phyloP scores from a whole-genome alignment of 2,329 filamentous ascomycete species.

The Xylaria sp. region DNA sequence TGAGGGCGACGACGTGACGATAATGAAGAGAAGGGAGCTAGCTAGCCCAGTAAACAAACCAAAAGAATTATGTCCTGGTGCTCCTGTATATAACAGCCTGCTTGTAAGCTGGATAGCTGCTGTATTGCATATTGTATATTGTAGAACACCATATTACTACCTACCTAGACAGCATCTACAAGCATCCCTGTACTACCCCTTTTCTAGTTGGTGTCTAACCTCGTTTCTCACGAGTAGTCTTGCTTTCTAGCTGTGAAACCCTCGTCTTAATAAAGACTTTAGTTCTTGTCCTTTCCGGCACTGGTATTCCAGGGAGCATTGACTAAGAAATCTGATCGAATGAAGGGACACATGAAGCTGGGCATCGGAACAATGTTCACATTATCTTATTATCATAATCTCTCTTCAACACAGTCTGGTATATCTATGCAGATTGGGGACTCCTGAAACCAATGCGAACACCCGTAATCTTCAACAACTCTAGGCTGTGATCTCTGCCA shows the following conservation, averaged over 20 bases:
- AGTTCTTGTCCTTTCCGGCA: neutral
- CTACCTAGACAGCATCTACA: neutral
- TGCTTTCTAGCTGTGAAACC: neutral
- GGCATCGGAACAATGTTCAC: neutral
- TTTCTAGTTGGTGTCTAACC: neutral
- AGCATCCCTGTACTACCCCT: slow-evolving; percentile 18
- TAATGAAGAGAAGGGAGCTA: neutral
- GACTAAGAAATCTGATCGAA: neutral
- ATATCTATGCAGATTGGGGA: neutral
- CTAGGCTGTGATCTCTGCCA: neutral
- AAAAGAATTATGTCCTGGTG: neutral
- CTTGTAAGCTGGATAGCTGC: slow-evolving; percentile 13
- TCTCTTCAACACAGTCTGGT: neutral
- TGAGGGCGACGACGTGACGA: slow-evolving; percentile 35
- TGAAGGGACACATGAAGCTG: neutral
- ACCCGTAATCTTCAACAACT: neutral
- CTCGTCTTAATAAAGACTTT: neutral
- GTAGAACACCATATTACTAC: slow-evolving; percentile 31
- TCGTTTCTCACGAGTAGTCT: neutral
- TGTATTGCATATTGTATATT: slow-evolving; percentile 34
- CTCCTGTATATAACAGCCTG: neutral
- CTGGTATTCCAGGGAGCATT: neutral
- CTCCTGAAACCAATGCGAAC: neutral
- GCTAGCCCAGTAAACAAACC: neutral
- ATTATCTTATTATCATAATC: slow-evolving; percentile 3